phyloP scores from a whole-genome alignment of 345 rosid species.

The Populus davidiana region DNA sequence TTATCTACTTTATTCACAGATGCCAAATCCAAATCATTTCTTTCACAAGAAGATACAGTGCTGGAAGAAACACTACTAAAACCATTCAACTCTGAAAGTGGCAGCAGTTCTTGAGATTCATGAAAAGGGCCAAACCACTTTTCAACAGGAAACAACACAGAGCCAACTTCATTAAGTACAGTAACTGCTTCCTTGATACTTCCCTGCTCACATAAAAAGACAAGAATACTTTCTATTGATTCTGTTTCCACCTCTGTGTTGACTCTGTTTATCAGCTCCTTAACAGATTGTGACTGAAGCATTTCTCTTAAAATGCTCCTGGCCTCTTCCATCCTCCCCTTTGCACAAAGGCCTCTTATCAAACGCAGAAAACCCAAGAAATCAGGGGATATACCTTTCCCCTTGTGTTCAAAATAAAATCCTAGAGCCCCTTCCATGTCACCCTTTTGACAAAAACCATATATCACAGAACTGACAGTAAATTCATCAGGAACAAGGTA shows the following conservation, averaged over 20 bases:
- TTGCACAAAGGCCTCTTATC: conserved; percentile 66
- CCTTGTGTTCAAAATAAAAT: conserved; percentile 51
- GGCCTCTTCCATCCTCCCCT: conserved; percentile 95
- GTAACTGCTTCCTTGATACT: conserved; percentile 55
- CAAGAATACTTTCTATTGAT: conserved; percentile 46
- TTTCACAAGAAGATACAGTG: conserved; percentile 10
- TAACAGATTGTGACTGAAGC: conserved; percentile 59
- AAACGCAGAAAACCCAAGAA: conserved; percentile 68
- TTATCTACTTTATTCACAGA: conserved; percentile 15
- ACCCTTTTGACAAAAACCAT: conserved; percentile 65
- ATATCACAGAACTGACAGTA: conserved; percentile 65
- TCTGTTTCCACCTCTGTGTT: conserved; percentile 54
- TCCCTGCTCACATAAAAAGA: conserved; percentile 65
- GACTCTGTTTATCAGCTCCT: conserved; percentile 52
- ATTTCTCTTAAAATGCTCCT: conserved; percentile 74
- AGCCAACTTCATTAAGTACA: conserved; percentile 57
- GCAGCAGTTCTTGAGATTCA: conserved; percentile 18
- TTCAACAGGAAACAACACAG: conserved; percentile 45
- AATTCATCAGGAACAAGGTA: conserved; percentile 57
- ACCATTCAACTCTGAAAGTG: conserved; percentile 19
- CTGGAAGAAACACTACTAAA: conserved; percentile 7
- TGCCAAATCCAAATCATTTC: conserved; percentile 16
- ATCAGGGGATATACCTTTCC: conserved; percentile 55
- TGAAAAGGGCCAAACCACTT: conserved; percentile 29
- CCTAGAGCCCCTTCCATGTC: conserved; percentile 78